Evolutionary conservation across 2,329 filamentous ascomycete genomes (phyloP).

Genomic region (Helotiales sp.): DNA sequence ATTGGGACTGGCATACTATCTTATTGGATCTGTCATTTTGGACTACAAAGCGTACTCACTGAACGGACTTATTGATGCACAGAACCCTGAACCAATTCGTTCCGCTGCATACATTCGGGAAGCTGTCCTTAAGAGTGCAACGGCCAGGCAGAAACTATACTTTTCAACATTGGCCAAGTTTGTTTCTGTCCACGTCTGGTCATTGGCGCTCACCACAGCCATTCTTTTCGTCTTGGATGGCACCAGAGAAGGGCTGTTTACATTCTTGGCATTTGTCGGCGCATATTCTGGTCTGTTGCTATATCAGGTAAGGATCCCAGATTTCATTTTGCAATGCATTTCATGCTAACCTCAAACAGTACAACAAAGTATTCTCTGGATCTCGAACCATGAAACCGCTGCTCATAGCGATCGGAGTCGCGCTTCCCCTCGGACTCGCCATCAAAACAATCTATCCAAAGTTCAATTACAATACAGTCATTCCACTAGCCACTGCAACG

Average conservation of each 20-base stretch:
- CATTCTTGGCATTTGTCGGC: conserved; percentile 2
- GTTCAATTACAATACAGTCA: neutral
- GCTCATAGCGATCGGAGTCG: conserved; percentile 1
- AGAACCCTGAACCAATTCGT: conserved; percentile 10
- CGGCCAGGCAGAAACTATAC: conserved; percentile 2
- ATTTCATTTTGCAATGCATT: neutral
- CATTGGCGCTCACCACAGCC: neutral
- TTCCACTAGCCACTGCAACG: conserved; percentile 1
- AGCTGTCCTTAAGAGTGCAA: conserved; percentile 4
- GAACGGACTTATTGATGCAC: neutral
- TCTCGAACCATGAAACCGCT: neutral
- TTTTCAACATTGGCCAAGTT: conserved; percentile 9
- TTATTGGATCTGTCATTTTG: conserved; percentile 11
- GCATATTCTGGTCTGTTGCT: conserved; percentile 5
- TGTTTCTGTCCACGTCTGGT: conserved; percentile 11
- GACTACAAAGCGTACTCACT: conserved; percentile 7
- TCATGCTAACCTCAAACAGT: neutral
- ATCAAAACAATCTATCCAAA: neutral
- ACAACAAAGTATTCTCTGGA: conserved; percentile 15
- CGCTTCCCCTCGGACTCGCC: conserved; percentile 3
- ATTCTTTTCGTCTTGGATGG: conserved; percentile 9
- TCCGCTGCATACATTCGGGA: conserved; percentile 6
- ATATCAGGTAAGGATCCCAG: conserved; percentile 2
- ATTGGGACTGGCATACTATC: conserved; percentile 10
- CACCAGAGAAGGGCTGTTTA: neutral